phyloP scores from a whole-genome alignment of 805 yeast genomes.

The Zygosaccharomyces pseudorouxii region DNA sequence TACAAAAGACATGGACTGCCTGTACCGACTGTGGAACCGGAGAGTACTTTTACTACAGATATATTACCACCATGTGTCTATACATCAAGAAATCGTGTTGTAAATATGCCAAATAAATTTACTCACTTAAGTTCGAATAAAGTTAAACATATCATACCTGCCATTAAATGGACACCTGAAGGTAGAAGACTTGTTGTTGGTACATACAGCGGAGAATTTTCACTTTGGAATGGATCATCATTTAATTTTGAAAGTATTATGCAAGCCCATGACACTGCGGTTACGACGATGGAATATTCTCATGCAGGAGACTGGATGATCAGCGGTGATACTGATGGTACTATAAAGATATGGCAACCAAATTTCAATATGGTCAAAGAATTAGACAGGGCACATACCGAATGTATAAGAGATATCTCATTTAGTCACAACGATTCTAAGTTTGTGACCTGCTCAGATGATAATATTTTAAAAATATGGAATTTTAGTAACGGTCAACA shows the following conservation, averaged over 20 bases:
- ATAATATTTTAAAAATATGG: conserved; percentile 87
- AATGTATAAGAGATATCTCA: conserved; percentile 78
- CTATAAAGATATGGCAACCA: conserved; percentile 94
- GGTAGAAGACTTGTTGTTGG: conserved; percentile 89
- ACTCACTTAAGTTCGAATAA: conserved; percentile 89
- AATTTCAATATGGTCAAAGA: conserved; percentile 94
- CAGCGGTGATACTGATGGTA: conserved; percentile 91
- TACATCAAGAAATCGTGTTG: conserved; percentile 28
- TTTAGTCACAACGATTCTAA: conserved; percentile 88
- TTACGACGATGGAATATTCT: conserved; percentile 72
- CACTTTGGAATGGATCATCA: conserved; percentile 93
- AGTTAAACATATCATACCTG: conserved; percentile 83
- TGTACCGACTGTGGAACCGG: conserved; percentile 30
- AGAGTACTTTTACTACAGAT: conserved; percentile 29
- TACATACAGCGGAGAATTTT: conserved; percentile 90
- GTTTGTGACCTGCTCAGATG: conserved; percentile 93
- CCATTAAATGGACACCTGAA: conserved; percentile 95
- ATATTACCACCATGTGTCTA: conserved; percentile 32
- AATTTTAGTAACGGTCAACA: conserved; percentile 84
- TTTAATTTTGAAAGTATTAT: conserved; percentile 94
- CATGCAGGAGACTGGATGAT: conserved; percentile 93
- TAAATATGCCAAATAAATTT: conserved; percentile 73
- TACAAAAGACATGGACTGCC: conserved; percentile 29
- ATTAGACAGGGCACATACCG: conserved; percentile 46
- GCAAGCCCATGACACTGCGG: conserved; percentile 96